Evolutionary conservation across 257 asterid genomes (phyloP).

Genomic region (Solanum neorickii): DNA sequence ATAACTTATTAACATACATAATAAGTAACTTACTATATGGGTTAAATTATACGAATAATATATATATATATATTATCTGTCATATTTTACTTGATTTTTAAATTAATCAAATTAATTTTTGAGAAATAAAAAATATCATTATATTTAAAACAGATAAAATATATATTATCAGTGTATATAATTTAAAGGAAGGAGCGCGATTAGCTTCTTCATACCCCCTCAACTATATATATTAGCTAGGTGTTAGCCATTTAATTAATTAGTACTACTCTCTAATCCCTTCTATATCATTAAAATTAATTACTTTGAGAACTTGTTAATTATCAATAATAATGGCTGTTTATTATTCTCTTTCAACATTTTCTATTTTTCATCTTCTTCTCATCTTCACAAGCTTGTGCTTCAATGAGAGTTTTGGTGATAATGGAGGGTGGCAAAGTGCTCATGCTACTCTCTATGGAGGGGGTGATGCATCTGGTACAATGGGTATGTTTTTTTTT

Average conservation of each 20-base stretch:
- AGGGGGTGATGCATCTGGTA: slow-evolving; percentile 16
- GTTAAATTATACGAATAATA: neutral
- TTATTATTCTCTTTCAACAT: neutral
- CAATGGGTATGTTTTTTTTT: slow-evolving; percentile 9
- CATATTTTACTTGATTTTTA: neutral
- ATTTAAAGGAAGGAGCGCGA: neutral
- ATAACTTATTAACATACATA: neutral
- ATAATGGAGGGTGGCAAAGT: slow-evolving; percentile 17
- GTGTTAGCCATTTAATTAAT: neutral
- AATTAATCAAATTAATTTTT: neutral
- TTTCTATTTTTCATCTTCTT: slow-evolving; percentile 9
- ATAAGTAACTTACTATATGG: neutral
- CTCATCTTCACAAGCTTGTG: slow-evolving; percentile 16
- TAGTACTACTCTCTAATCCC: neutral
- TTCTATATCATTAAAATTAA: neutral
- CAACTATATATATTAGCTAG: neutral
- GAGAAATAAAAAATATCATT: neutral
- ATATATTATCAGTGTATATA: neutral
- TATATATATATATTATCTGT: neutral
- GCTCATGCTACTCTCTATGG: slow-evolving; percentile 17
- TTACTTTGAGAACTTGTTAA: neutral
- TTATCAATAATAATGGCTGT: slow-evolving; percentile 28
- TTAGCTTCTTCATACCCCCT: slow-evolving; percentile 7
- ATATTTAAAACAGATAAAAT: neutral
- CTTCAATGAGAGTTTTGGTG: slow-evolving; percentile 9